Evolutionary conservation across 371 early-diverging fungal genomes (phyloP).

Genomic region (Apophysomyces variabilis): DNA sequence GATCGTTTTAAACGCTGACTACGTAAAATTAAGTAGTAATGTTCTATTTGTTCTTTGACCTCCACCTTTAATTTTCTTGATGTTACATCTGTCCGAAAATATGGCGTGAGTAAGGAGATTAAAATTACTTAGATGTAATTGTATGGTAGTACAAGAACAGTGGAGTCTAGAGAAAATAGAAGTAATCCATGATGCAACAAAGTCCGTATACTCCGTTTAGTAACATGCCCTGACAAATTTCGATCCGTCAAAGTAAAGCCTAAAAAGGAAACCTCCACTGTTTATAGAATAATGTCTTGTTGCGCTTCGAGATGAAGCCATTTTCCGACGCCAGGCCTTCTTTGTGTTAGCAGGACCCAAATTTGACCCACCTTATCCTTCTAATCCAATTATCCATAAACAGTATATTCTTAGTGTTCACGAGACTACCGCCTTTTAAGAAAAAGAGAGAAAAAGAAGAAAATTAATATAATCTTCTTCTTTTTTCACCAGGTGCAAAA

Average conservation of each 20-base stretch:
- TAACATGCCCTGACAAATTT: conserved; percentile 4
- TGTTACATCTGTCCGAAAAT: conserved; percentile 5
- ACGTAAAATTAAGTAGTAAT: neutral
- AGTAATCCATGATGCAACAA: conserved; percentile 5
- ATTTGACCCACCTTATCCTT: neutral
- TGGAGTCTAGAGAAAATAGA: conserved; percentile 10
- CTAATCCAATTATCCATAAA: neutral
- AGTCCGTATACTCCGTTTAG: conserved; percentile 9
- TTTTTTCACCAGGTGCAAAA: neutral
- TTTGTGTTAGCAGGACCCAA: neutral
- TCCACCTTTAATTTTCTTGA: neutral
- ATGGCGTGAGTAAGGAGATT: conserved; percentile 10
- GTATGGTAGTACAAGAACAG: conserved; percentile 4
- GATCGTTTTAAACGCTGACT: neutral
- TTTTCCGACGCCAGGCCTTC: conserved; percentile 6
- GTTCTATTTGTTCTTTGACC: conserved; percentile 2
- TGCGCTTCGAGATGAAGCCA: neutral
- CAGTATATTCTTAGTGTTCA: neutral
- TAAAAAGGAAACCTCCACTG: conserved; percentile 7
- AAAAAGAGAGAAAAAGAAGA: neutral
- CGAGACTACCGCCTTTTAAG: neutral
- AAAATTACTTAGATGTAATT: neutral
- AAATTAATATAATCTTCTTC: neutral
- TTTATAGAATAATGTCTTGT: neutral
- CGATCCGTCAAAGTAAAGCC: conserved; percentile 4